Percentiles rank a stretch among this genome's conserved stretches.
Evolutionary conservation across 257 asterid genomes (phyloP).

Genomic region (Primulina huaijiensis): DNA sequence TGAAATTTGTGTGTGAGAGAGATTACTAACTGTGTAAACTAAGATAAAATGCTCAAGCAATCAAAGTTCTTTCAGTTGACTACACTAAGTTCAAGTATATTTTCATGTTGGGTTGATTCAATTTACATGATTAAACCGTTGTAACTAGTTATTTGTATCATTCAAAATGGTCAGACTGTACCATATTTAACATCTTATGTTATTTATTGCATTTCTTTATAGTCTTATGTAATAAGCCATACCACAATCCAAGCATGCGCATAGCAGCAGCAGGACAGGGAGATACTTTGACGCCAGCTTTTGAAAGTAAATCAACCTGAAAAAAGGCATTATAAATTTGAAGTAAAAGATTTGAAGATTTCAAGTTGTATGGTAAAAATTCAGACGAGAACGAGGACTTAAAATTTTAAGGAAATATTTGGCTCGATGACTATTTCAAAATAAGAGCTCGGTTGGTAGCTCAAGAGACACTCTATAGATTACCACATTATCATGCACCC

Average conservation of each 20-base stretch:
- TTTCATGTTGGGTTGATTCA: background rate
- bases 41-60: background rate
- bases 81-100: background rate
- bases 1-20: background rate
- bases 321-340: constrained; percentile 2
- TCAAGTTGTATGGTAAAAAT: background rate
- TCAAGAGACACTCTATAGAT: background rate
- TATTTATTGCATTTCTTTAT: background rate
- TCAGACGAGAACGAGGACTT: too few relatives aligned
- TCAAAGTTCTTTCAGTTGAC: background rate
- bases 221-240: too few relatives aligned
- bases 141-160: background rate
- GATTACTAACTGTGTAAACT: background rate
- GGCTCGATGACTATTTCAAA: background rate
- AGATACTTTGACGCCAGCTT: constrained; percentile 72
- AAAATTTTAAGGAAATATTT: too few relatives aligned
- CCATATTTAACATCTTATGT: background rate
- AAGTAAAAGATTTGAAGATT: background rate
- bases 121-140: background rate
- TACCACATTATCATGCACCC: constrained; percentile 64
- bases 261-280: constrained; percentile 93
- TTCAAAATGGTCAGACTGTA: background rate
- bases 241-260: constrained; percentile 52
- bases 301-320: constrained; percentile 55
- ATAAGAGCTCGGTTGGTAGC: background rate